Evolutionary conservation across 2,329 filamentous ascomycete species (phyloP), one percentile per base, ranked within the genome.

Genomic region (Alternaria gansuensis): DNA sequence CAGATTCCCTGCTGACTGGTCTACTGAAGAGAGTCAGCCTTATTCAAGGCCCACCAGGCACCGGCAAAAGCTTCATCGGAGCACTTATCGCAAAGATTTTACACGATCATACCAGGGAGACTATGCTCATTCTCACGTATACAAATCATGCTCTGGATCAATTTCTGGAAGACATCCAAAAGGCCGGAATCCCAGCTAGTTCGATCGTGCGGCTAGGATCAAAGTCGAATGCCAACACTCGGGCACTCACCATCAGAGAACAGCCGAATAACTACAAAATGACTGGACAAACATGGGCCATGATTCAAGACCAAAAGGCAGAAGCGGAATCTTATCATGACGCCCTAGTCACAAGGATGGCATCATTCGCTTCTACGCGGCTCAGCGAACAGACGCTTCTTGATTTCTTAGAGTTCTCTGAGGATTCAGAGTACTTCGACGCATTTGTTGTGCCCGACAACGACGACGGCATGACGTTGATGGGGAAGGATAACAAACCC

Each of bases 21-120:
- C 65, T 93, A 0, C 77, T 71, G 0, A 82, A 82, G 7, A 74
- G 77, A 0, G 73, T 92, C 0, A 86, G 85, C 46, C 72, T 88
- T 0, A 89, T 93, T 2, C 89, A 92, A 78, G 90, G 90, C 0
- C 90, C 90, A 1, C 90, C 90, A 88, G 87, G 88, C 0, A 93
- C 89, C 0, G 90, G 90, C 1, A 93, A 93, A 64, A 91, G 89
- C 0, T 91, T 91, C 61, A 83, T 91, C 3, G 90, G 90, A 0
- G 86, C 89, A 0, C 76, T 59, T 2, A 78, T 88, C 1, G 83
- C 85, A 0, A 87, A 87, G 51, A 73, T 81, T 0, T 69, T 93
- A 0, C 75, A 87, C 21, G 70, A 84, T 0, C 66, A 80, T 5
- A 86, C 84, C 0, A 21, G 64, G 0, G 78, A 84, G 28, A 84